These are phyloP conservation scores for Yamadazyma sp. DNA, from an alignment of 805 yeast genomes.

Conservation along the genomic window DNA sequence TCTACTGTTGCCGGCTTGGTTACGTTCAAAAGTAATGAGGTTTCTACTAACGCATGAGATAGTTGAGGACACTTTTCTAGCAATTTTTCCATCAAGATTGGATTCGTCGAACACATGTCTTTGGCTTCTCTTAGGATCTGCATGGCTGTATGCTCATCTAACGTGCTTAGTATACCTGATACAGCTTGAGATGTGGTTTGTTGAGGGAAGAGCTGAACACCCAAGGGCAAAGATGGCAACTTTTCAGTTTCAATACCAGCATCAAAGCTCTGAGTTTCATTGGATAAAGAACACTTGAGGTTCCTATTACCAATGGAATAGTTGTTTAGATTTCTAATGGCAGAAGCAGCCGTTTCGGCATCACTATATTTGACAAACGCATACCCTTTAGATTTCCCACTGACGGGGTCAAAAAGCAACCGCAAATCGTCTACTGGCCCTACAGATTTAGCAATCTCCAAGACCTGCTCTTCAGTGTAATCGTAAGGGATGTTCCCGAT, in stretches of 20 bases:
- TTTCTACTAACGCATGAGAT: constrained; percentile 78
- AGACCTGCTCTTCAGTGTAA: constrained; percentile 90
- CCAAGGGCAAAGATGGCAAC: constrained; percentile 42
- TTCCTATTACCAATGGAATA: constrained; percentile 62
- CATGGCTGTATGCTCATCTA: constrained; percentile 48
- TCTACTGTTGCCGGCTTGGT: constrained; percentile 38
- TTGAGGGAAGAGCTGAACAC: constrained; percentile 40
- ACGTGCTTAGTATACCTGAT: constrained; percentile 43
- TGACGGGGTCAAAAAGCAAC: constrained; percentile 80
- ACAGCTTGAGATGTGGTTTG: constrained; percentile 45
- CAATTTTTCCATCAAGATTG: constrained; percentile 57
- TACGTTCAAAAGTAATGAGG: constrained; percentile 41
- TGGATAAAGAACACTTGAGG: constrained; percentile 59
- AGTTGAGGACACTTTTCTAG: constrained; percentile 77
- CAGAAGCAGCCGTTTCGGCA: constrained; percentile 83
- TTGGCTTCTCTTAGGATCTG: constrained; percentile 58
- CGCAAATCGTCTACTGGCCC: constrained; percentile 82
- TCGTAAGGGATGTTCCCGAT: constrained; percentile 91
- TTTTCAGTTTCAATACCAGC: constrained; percentile 29
- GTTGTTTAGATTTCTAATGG: constrained; percentile 84
- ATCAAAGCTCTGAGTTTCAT: constrained; percentile 41
- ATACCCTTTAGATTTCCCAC: constrained; percentile 89
- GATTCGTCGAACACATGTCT: constrained; percentile 55
- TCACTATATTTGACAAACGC: constrained; percentile 85
- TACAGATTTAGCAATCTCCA: constrained; percentile 78